These are phyloP conservation scores for Claviceps digitariae DNA, from an alignment of 2,329 filamentous ascomycete genomes.

Conservation along the genomic window DNA sequence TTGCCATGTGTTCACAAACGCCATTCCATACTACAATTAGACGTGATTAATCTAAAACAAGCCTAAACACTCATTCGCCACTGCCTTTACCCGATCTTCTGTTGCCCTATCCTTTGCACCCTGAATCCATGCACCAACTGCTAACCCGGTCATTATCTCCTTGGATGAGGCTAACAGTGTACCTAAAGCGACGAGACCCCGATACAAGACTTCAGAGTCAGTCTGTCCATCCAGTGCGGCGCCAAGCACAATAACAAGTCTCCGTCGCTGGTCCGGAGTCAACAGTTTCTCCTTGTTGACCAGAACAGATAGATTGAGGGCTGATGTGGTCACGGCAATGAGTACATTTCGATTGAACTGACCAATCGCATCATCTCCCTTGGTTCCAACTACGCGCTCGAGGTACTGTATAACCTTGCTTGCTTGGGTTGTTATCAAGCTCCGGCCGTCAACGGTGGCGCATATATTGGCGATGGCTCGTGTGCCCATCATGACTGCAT, in stretches of 20 bases:
- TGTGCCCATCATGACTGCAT: constrained; percentile 77
- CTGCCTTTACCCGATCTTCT: constrained; percentile 34
- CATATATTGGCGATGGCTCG: constrained; percentile 79
- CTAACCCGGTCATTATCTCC: constrained; percentile 28
- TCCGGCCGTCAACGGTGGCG: constrained; percentile 55
- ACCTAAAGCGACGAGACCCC: constrained; percentile 68
- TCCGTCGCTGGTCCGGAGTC: constrained; percentile 18
- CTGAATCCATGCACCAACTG: constrained; percentile 26
- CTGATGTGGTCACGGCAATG: constrained; percentile 67
- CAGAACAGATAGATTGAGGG: constrained; percentile 75
- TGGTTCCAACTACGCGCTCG: constrained; percentile 43
- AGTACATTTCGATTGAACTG: constrained; percentile 62
- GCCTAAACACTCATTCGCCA: constrained; percentile 31
- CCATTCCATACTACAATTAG: background rate
- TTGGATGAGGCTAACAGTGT: constrained; percentile 49
- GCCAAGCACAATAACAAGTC: constrained; percentile 46
- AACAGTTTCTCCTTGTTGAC: constrained; percentile 34
- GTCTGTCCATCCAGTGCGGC: constrained; percentile 50
- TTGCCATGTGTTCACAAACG: background rate
- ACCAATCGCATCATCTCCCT: constrained; percentile 34
- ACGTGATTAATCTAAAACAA: constrained; percentile 1
- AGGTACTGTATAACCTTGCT: constrained; percentile 50
- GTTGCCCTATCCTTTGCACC: constrained; percentile 28
- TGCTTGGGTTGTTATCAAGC: constrained; percentile 43
- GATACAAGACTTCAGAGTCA: constrained; percentile 74